A percentile compares a stretch with the other conserved stretches of the same genome.
Conservation (phyloP, 225 moss, liverwort and hornwort species). For the Bryoerythrophyllum caledonicum region DNA sequence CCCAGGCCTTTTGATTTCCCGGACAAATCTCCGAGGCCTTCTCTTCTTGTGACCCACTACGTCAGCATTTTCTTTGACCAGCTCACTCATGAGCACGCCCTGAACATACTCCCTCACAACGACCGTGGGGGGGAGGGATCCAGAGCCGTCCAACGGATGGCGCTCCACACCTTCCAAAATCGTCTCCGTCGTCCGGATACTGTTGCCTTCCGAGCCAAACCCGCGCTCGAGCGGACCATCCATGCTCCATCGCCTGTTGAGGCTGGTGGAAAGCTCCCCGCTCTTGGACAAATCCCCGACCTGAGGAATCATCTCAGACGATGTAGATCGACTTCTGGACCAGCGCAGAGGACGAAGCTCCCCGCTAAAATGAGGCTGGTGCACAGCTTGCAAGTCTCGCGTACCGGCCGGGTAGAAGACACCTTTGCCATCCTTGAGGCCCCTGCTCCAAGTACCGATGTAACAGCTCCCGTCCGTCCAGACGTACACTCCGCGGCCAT, state of each 20-base stretch:
- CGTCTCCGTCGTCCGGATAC: constrained; percentile 66
- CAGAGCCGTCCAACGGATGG: constrained; percentile 62
- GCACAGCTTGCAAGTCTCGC: constrained; percentile 48
- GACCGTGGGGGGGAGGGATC: constrained; percentile 67
- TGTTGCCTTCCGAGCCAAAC: constrained; percentile 66
- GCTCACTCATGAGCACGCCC: constrained; percentile 98
- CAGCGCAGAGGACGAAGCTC: constrained; percentile 54
- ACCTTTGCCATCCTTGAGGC: constrained; percentile 95
- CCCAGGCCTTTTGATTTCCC: constrained; percentile 88
- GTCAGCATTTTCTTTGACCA: constrained; percentile 71
- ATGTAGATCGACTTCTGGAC: constrained; percentile 72
- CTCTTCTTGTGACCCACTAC: constrained; percentile 65
- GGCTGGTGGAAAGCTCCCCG: constrained; percentile 51
- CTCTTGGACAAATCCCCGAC: constrained; percentile 58
- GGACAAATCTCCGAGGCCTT: constrained; percentile 53
- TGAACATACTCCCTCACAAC: constrained; percentile 98
- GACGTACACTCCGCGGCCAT: constrained; percentile 89
- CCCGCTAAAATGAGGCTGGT: constrained; percentile 44
- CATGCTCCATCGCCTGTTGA: constrained; percentile 89
- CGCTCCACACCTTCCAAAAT: constrained; percentile 89
- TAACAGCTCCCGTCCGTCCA: constrained; percentile 89
- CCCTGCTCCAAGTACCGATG: constrained; percentile 96
- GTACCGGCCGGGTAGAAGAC: constrained; percentile 93
- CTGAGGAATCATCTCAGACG: constrained; percentile 68
- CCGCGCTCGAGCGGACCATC: constrained; percentile 77